Evolutionary conservation across 768 basidiomycete species (phyloP), one percentile per base, ranked within the genome.

Genomic region (Termitomyces sp.): DNA sequence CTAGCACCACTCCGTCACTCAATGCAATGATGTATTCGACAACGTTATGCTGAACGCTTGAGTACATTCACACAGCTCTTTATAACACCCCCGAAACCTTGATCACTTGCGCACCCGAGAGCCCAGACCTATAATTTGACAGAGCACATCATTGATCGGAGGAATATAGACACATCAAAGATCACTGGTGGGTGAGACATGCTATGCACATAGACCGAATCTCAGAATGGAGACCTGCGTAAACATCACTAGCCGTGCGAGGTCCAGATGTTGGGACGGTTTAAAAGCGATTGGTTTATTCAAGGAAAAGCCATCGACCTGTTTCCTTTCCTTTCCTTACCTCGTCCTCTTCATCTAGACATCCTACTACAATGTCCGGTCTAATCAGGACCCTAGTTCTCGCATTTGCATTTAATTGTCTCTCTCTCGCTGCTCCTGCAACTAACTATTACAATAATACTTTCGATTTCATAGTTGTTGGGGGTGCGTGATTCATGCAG

Each of bases 391-490:
- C 52, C 5, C 10, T 53, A 33, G 15, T 53, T 17, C 30, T 53
- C 33, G 41, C 19, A 23, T 33, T 43, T 33, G n/a, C 41, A 19
- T 8, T 53, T 8, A 33, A 43, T 21, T 14, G 9, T 17, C 42
- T 43, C 5, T n/a, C 14, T 43, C 30, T 43, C 17, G 52, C 52
- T 15, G 40, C 10, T 5, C 52, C 52, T 8, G 7, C 52, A 43
- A 7, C 12, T 5, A 9, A 12, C 12, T 31, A 15, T 7, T 17
- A 11, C n/a, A 37, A 33, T 46, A 15, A 38, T 38, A 38, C 15
- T 17, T 54, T 44, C 17, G 53, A 53, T 19, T 57, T 31, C 55
- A 55, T 59, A 11, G 23, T 59, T n/a, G 58, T 56, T 41, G 58
- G 58, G 19, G 58, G 58, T 59, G 28, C 3, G 31, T 37, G 19